Evolutionary conservation across 257 asterid species (phyloP).

Genomic region (Ocimum tenuiflorum): DNA sequence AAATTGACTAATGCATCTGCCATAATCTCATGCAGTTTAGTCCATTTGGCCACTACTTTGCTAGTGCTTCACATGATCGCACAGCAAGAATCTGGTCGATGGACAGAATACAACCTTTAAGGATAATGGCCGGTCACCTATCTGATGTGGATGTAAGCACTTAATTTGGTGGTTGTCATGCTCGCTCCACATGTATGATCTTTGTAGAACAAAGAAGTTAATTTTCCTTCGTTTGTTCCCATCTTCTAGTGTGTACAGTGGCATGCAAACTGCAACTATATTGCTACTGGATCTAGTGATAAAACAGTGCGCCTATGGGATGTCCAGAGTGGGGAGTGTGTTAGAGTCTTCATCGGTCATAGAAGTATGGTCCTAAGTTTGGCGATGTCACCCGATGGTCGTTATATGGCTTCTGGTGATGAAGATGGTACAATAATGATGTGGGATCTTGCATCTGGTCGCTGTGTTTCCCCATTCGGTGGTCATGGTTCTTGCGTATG

Average conservation of each 20-base stretch:
- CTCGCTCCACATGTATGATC: slow-evolving; percentile 4
- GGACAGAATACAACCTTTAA: slow-evolving; percentile 85
- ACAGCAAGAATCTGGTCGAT: slow-evolving; percentile 95
- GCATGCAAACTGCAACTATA: slow-evolving; percentile 93
- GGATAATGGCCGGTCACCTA: slow-evolving; percentile 97
- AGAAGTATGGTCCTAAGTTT: slow-evolving; percentile 78
- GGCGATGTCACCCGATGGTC: slow-evolving; percentile 98
- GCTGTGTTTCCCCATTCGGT: slow-evolving; percentile 79
- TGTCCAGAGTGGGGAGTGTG: slow-evolving; percentile 92
- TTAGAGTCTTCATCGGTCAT: slow-evolving; percentile 89
- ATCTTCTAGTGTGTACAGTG: slow-evolving; percentile 74
- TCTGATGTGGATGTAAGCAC: slow-evolving; percentile 95
- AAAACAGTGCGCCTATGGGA: slow-evolving; percentile 98
- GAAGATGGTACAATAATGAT: slow-evolving; percentile 97
- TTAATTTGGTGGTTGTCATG: background rate
- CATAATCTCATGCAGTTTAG: slow-evolving; percentile 66
- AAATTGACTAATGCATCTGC: background rate
- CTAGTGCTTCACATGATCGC: slow-evolving; percentile 97
- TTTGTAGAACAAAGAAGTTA: background rate
- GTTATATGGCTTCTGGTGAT: slow-evolving; percentile 98
- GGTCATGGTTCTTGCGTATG: slow-evolving; percentile 95
- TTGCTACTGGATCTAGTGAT: slow-evolving; percentile 98
- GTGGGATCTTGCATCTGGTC: slow-evolving; percentile 98
- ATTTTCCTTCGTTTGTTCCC: background rate
- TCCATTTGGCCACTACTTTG: slow-evolving; percentile 94